These are phyloP conservation scores for Talaromyces thailandensis DNA, from an alignment of 495 filamentous ascomycete species.

Conservation along the genomic window DNA sequence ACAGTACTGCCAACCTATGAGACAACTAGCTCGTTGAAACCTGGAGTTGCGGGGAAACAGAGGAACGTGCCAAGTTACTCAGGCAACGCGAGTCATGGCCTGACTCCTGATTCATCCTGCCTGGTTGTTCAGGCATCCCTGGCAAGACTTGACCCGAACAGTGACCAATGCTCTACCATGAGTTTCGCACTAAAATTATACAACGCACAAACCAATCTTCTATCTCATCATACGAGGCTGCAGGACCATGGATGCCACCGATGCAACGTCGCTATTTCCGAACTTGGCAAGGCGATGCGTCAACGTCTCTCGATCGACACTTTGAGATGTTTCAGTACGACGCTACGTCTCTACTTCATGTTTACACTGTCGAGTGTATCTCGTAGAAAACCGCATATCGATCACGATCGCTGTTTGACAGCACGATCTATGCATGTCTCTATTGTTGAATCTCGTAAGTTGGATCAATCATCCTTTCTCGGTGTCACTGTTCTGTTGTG, in stretches of 20 bases:
- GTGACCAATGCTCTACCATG: too few relatives aligned
- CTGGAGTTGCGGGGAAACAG: not conserved
- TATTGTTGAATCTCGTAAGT: not conserved
- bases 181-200: too few relatives aligned
- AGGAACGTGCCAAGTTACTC: not conserved
- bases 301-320: not conserved
- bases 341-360: not conserved
- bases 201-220: too few relatives aligned
- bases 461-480: not conserved
- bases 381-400: not conserved
- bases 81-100: not conserved
- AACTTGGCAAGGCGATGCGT: not conserved
- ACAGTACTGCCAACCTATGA: not conserved
- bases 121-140: not conserved
- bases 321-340: not conserved
- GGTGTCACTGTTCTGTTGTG: not conserved
- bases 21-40: not conserved
- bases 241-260: not conserved
- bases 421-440: not conserved
- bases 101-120: too few relatives aligned
- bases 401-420: not conserved
- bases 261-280: not conserved
- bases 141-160: too few relatives aligned
- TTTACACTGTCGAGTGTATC: not conserved
- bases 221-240: not conserved